These are phyloP conservation scores for Russula emetica DNA, from an alignment of 768 basidiomycete genomes.

Conservation along the genomic window DNA sequence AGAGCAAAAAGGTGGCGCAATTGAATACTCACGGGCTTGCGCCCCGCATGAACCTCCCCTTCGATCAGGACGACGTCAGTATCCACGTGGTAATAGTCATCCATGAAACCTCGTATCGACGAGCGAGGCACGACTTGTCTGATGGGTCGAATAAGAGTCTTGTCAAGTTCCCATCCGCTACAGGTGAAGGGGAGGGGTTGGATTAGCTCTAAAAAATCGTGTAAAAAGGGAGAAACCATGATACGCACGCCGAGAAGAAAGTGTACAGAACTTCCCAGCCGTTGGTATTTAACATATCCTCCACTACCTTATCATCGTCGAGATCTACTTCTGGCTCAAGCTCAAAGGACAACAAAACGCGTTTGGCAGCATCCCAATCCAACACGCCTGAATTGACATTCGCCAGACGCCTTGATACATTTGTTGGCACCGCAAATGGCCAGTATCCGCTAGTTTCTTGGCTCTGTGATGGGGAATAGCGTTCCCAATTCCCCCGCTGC, in stretches of 20 bases:
- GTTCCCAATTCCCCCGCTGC: constrained; percentile 34
- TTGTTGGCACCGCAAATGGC: not conserved
- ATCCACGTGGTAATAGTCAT: constrained; percentile 37
- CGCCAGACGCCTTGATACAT: not conserved
- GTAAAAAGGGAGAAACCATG: not conserved
- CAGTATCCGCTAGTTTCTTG: constrained; percentile 23
- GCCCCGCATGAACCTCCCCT: constrained; percentile 39
- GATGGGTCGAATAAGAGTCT: constrained; percentile 40
- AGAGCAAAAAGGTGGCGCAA: not conserved
- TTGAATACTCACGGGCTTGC: constrained; percentile 38
- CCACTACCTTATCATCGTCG: constrained; percentile 33
- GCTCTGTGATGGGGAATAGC: constrained; percentile 17
- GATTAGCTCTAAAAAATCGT: not conserved
- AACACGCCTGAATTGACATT: not conserved
- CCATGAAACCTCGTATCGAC: constrained; percentile 39
- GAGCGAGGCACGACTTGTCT: constrained; percentile 37
- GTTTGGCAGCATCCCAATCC: constrained; percentile 14
- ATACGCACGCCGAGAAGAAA: constrained; percentile 39
- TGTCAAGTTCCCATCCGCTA: constrained; percentile 40
- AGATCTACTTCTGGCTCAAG: constrained; percentile 18
- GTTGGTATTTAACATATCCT: constrained; percentile 35
- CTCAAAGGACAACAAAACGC: not conserved
- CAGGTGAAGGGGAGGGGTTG: not conserved
- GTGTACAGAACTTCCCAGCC: constrained; percentile 43
- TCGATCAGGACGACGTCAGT: constrained; percentile 41